Percentiles rank a stretch among this genome's conserved stretches.
These are phyloP conservation scores for Phytophthora pseudosyringae DNA, from an alignment of 352 stramenopile species.

Conservation along the genomic window DNA sequence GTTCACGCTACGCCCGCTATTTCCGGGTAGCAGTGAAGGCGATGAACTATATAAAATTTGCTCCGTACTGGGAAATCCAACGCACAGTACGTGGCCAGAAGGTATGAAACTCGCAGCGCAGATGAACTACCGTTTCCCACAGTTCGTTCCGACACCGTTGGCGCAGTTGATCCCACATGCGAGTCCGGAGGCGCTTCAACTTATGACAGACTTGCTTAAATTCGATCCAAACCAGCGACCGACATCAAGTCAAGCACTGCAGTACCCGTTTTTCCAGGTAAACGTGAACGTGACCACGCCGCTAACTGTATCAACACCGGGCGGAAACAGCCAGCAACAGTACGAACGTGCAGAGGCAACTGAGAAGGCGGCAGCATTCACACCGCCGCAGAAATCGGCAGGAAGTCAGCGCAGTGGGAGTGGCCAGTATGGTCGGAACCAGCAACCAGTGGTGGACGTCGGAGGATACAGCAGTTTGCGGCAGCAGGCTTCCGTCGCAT, in stretches of 20 bases:
- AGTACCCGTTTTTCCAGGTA: slow-evolving; percentile 96
- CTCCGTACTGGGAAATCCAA: slow-evolving; percentile 94
- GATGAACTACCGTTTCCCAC: slow-evolving; percentile 97
- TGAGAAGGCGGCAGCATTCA: slow-evolving; percentile 57
- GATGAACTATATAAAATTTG: slow-evolving; percentile 99
- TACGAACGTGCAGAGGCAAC: slow-evolving; percentile 48
- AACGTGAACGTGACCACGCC: slow-evolving; percentile 79
- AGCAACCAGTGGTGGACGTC: slow-evolving; percentile 53
- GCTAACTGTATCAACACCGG: slow-evolving; percentile 70
- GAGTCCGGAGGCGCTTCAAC: slow-evolving; percentile 88
- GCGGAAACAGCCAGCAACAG: slow-evolving; percentile 51
- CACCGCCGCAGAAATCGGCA: slow-evolving; percentile 62
- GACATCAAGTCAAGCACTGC: slow-evolving; percentile 93
- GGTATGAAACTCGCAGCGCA: slow-evolving; percentile 95
- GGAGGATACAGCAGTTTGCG: slow-evolving; percentile 50
- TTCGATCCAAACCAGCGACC: slow-evolving; percentile 94
- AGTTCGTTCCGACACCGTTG: slow-evolving; percentile 93
- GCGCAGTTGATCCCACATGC: slow-evolving; percentile 92
- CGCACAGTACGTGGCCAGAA: slow-evolving; percentile 92
- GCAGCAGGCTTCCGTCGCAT: slow-evolving; percentile 29
- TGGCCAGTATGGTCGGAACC: slow-evolving; percentile 57
- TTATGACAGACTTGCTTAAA: slow-evolving; percentile 94
- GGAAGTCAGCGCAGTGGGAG: slow-evolving; percentile 52
- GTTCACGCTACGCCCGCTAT: slow-evolving; percentile 96
- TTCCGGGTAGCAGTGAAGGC: slow-evolving; percentile 96